Conservation (phyloP, 1,284 basidiomycete genomes). For the Abortiporus biennis region DNA sequence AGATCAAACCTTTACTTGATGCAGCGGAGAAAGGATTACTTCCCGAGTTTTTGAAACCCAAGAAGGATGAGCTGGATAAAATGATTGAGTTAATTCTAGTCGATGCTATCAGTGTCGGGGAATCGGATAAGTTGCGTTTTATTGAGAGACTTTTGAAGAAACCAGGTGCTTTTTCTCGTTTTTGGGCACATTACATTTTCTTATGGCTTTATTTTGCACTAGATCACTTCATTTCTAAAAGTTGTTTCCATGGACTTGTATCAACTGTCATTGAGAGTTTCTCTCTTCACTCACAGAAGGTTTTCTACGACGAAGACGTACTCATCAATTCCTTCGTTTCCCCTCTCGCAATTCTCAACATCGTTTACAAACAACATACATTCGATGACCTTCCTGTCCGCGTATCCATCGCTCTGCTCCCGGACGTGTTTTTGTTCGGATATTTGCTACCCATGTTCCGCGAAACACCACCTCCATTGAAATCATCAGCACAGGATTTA, state of each 20-base stretch:
- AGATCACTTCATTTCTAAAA: slow-evolving; percentile 29
- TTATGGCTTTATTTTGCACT: background rate
- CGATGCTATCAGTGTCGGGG: slow-evolving; percentile 13
- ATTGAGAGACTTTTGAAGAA: slow-evolving; percentile 30
- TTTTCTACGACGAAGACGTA: slow-evolving; percentile 24
- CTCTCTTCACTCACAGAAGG: slow-evolving; percentile 28
- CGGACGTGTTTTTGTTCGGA: slow-evolving; percentile 41
- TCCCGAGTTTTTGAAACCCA: slow-evolving; percentile 34
- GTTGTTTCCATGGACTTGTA: slow-evolving; percentile 28
- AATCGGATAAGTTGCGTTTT: slow-evolving; percentile 20
- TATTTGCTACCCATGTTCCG: slow-evolving; percentile 37
- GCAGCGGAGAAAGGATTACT: slow-evolving; percentile 30
- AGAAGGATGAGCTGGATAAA: slow-evolving; percentile 36
- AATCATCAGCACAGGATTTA: slow-evolving; percentile 13
- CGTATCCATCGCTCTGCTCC: slow-evolving; percentile 30
- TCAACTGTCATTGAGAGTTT: slow-evolving; percentile 32
- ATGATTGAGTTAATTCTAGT: slow-evolving; percentile 26
- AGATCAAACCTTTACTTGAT: slow-evolving; percentile 31
- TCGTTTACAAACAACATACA: slow-evolving; percentile 20
- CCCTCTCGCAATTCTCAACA: slow-evolving; percentile 30
- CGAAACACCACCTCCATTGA: slow-evolving; percentile 9
- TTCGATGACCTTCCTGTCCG: too few species aligned
- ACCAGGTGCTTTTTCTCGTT: slow-evolving; percentile 31
- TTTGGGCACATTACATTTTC: background rate
- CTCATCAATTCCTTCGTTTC: slow-evolving; percentile 10